Percentiles rank a stretch among this genome's conserved stretches.
phyloP scores from a whole-genome alignment of 352 stramenopile genomes.

The Phytophthora vignae region DNA sequence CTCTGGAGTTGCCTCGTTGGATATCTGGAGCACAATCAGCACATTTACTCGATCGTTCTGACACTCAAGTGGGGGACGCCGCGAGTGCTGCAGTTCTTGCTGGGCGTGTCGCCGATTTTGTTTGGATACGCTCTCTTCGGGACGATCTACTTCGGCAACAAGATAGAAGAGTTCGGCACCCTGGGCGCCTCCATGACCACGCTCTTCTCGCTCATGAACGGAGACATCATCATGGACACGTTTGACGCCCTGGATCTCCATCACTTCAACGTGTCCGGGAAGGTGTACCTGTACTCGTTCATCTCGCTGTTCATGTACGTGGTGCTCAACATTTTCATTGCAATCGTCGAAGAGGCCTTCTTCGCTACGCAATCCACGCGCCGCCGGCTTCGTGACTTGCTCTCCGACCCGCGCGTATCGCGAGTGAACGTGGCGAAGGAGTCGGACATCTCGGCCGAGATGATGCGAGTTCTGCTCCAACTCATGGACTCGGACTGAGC shows the following conservation, averaged over 20 bases:
- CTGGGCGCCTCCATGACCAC: constrained; percentile 76
- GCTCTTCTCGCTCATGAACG: constrained; percentile 92
- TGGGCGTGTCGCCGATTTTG: constrained; percentile 90
- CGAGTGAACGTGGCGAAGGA: constrained; percentile 47
- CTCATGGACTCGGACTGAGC: constrained; percentile 47
- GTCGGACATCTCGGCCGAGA: constrained; percentile 61
- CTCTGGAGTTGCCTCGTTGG: constrained; percentile 88
- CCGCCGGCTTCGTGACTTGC: constrained; percentile 67
- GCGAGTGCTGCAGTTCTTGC: constrained; percentile 87
- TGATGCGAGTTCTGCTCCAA: constrained; percentile 61
- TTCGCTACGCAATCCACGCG: constrained; percentile 83
- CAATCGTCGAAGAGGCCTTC: constrained; percentile 92
- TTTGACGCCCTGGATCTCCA: constrained; percentile 87
- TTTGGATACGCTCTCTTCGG: constrained; percentile 91
- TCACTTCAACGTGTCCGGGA: constrained; percentile 69
- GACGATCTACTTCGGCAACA: constrained; percentile 89
- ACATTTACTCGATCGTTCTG: constrained; percentile 92
- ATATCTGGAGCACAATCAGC: constrained; percentile 88
- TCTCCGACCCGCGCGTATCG: constrained; percentile 56
- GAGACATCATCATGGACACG: constrained; percentile 91
- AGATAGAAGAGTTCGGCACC: constrained; percentile 79
- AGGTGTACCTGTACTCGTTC: constrained; percentile 90
- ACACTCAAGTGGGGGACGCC: constrained; percentile 85
- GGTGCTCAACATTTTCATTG: constrained; percentile 94
- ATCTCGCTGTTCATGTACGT: constrained; percentile 94